Base-by-base conservation (phyloP, 2,329 filamentous ascomycete genomes). In the Cladophialophora carrionii region DNA sequence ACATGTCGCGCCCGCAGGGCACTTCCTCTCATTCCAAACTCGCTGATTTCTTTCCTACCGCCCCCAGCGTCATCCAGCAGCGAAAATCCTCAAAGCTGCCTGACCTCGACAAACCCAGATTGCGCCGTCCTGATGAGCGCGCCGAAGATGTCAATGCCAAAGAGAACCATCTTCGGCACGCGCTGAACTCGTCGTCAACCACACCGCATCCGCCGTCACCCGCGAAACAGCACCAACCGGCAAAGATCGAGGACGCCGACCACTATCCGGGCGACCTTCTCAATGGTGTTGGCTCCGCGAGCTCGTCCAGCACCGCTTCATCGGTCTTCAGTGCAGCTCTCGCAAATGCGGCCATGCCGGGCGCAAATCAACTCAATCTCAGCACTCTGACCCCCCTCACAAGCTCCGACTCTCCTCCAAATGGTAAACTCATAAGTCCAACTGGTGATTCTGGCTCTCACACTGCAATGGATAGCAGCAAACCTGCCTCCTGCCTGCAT, bases 41-140 rank as follows among this genome's bases (percentile, higher is more conserved):
- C 84, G 90, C 89, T 80, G 88, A 92, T 81, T 95, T 92, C 84
- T 93, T 92, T 79, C 90, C 90, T 72, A 87, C 89, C 76, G 90
- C 90, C 75, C 90, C 90, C 72, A 85, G 86, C 73, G 87, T 86
- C 70, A 77, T 84, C 62, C 78, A 80, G 70, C 76, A 80, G 71
- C 65, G 65, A 58, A 81, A 80, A 78, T 78, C 75, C 76, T 75
- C 69, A 78, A 78, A 72, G 72, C 75, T 60, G 83, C 84, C 70
- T 83, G 83, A 75, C 85, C 88, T 76, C 82, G 86, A 66, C 53
- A 57, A 57, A 64, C 52, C 55, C 54, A 64, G 48, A 20, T 43
- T 43, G 34, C 57, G 58, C 43, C 32, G 55, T 56, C 37, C 57
- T 57, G 61, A 63, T 48, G 65, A 64, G n/a, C 61, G 53, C 58